These are phyloP conservation scores for Fonsecaea monophora DNA, from an alignment of 2,329 filamentous ascomycete species.

Conservation along the genomic window DNA sequence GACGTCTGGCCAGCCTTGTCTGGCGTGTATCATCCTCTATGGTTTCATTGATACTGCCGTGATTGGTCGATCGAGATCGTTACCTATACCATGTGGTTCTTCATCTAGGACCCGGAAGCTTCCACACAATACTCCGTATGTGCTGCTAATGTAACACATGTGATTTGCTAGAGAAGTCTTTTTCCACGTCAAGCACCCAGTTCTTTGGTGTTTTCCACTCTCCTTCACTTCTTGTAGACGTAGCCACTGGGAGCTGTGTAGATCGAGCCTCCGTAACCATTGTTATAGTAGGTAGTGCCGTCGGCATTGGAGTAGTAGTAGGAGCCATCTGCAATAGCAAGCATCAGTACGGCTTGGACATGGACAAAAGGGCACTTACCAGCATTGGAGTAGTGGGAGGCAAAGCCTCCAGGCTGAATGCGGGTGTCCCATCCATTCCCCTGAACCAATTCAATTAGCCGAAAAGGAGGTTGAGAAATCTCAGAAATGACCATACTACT, in stretches of 20 bases:
- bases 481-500: conserved; percentile 53
- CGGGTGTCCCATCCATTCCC: conserved; percentile 73
- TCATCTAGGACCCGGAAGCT: neutral
- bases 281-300: conserved; percentile 72
- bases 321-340: conserved; percentile 61
- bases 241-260: conserved; percentile 62
- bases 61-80: conserved; percentile 1
- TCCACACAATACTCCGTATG: neutral
- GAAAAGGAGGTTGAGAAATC: neutral
- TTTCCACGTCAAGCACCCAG: conserved; percentile 6
- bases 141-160: neutral
- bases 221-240: conserved; percentile 36
- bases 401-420: conserved; percentile 45
- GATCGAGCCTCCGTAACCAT: conserved; percentile 62
- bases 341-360: neutral
- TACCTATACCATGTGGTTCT: neutral
- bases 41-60: neutral
- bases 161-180: neutral
- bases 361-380: conserved; percentile 1
- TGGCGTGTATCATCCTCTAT: neutral
- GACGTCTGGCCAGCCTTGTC: neutral
- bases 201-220: neutral
- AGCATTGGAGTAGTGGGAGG: conserved; percentile 28
- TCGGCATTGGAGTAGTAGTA: conserved; percentile 77
- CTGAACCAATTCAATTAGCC: conserved; percentile 47